Conservation (phyloP, 306 rosid species). For the Malus asiatica region DNA sequence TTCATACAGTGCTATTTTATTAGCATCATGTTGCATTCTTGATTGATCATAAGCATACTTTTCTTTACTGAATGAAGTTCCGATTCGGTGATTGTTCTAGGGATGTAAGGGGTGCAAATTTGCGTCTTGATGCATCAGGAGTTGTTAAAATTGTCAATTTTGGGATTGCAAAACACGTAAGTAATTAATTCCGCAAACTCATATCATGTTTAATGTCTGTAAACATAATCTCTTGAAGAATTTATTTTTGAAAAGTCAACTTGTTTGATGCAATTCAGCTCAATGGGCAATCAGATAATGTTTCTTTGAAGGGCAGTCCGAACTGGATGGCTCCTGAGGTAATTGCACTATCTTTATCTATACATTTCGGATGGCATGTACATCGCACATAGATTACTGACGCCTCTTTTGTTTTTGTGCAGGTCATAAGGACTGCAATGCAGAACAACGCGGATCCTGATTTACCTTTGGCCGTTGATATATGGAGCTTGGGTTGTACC, state of each 20-base stretch:
- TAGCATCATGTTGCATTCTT: background rate
- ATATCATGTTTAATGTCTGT: too few relatives aligned
- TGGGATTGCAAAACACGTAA: slow-evolving; percentile 88
- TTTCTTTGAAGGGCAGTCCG: slow-evolving; percentile 92
- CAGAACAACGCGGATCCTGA: slow-evolving; percentile 52
- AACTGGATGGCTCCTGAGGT: slow-evolving; percentile 99
- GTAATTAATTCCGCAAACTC: slow-evolving; percentile 23
- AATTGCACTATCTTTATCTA: slow-evolving; percentile 2
- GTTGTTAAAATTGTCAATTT: slow-evolving; percentile 87
- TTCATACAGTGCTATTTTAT: too few relatives aligned
- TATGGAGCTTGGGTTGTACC: slow-evolving; percentile 96
- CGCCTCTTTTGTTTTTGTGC: slow-evolving; percentile 19
- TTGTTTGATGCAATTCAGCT: slow-evolving; percentile 44
- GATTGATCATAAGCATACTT: background rate
- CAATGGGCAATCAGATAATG: slow-evolving; percentile 53
- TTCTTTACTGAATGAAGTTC: background rate
- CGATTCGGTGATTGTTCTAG: slow-evolving; percentile 30
- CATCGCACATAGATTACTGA: background rate
- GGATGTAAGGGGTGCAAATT: slow-evolving; percentile 94
- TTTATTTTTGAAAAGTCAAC: background rate
- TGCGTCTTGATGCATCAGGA: slow-evolving; percentile 70
- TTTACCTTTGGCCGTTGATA: slow-evolving; percentile 73
- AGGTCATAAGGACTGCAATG: slow-evolving; percentile 80
- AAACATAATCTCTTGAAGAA: background rate
- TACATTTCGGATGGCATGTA: slow-evolving; percentile 7